A percentile compares a stretch with the other conserved stretches of the same genome.
phyloP scores from a whole-genome alignment of 345 rosid genomes.

The Murraya koenigii region DNA sequence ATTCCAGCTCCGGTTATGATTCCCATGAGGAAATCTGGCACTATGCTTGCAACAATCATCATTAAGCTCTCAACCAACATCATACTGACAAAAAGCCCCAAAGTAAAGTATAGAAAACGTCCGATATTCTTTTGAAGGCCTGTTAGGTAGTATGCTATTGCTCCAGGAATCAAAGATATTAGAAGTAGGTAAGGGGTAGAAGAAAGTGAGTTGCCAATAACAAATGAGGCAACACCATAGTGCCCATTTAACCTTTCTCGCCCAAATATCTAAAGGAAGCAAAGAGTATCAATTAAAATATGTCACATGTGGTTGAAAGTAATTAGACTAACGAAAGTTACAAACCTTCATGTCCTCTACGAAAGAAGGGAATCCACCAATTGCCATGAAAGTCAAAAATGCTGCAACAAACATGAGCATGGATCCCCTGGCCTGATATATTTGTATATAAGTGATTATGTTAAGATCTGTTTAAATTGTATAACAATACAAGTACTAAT shows the following conservation, averaged over 20 bases:
- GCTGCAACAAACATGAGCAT: slow-evolving; percentile 44
- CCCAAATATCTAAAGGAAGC: slow-evolving; percentile 30
- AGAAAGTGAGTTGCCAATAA: slow-evolving; percentile 48
- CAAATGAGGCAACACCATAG: slow-evolving; percentile 46
- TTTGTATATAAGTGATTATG: not conserved
- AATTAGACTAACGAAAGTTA: not conserved
- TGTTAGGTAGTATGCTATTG: slow-evolving; percentile 40
- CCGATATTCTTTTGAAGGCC: slow-evolving; percentile 36
- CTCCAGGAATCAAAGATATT: slow-evolving; percentile 44
- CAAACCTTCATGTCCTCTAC: slow-evolving; percentile 49
- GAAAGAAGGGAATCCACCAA: slow-evolving; percentile 58
- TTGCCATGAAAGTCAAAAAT: slow-evolving; percentile 52
- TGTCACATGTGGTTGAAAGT: not conserved
- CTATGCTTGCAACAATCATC: slow-evolving; percentile 56
- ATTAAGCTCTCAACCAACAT: slow-evolving; percentile 51
- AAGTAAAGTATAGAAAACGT: slow-evolving; percentile 38
- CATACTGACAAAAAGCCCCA: slow-evolving; percentile 35
- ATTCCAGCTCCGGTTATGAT: slow-evolving; percentile 52
- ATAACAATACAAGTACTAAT: too few relatives aligned
- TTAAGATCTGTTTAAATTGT: too few relatives aligned
- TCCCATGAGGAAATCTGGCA: slow-evolving; percentile 57
- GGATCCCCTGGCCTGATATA: slow-evolving; percentile 48
- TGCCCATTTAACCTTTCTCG: slow-evolving; percentile 61
- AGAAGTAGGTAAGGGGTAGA: slow-evolving; percentile 39
- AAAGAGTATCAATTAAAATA: too few relatives aligned